Percentiles rank a stretch among this genome's conserved stretches.
phyloP scores from a whole-genome alignment of 1,139 yeast species.

The Yamadazyma trypodendri region DNA sequence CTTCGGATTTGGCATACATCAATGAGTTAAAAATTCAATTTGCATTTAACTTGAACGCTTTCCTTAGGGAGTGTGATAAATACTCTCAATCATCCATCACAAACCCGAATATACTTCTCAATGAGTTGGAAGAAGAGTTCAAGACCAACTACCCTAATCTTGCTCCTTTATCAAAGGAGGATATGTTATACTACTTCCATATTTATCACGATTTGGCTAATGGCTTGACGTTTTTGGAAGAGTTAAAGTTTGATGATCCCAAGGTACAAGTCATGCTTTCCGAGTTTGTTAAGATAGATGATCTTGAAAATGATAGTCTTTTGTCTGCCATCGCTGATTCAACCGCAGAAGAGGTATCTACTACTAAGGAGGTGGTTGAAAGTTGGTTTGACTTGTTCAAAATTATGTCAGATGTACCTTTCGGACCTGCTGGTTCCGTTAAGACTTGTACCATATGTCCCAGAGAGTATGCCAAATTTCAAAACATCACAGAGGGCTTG shows the following conservation, averaged over 20 bases:
- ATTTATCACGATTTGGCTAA: conserved; percentile 33
- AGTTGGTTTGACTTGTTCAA: conserved; percentile 36
- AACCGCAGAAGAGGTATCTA: conserved; percentile 18
- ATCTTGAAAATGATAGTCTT: conserved; percentile 11
- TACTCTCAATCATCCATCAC: conserved; percentile 12
- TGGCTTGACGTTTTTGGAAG: conserved; percentile 29
- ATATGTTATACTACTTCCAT: conserved; percentile 28
- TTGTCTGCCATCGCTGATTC: conserved; percentile 14
- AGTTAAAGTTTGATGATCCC: conserved; percentile 26
- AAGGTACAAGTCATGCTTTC: conserved; percentile 24
- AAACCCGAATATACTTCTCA: conserved; percentile 21
- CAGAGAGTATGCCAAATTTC: conserved; percentile 23
- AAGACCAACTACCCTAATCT: conserved; percentile 20
- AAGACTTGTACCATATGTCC: conserved; percentile 33
- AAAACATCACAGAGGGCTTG: conserved; percentile 11
- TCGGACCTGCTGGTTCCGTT: conserved; percentile 22
- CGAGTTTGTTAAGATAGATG: conserved; percentile 17
- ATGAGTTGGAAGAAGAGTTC: conserved; percentile 20
- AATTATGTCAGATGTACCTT: conserved; percentile 30
- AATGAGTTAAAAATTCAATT: conserved; percentile 21
- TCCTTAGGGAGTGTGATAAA: conserved; percentile 25
- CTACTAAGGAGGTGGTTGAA: conserved; percentile 20
- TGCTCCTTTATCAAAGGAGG: conserved; percentile 24
- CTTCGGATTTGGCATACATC: conserved; percentile 19
- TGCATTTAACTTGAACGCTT: conserved; percentile 25